phyloP scores from a whole-genome alignment of 306 rosid species.

The Herpetospermum pedunculosum region DNA sequence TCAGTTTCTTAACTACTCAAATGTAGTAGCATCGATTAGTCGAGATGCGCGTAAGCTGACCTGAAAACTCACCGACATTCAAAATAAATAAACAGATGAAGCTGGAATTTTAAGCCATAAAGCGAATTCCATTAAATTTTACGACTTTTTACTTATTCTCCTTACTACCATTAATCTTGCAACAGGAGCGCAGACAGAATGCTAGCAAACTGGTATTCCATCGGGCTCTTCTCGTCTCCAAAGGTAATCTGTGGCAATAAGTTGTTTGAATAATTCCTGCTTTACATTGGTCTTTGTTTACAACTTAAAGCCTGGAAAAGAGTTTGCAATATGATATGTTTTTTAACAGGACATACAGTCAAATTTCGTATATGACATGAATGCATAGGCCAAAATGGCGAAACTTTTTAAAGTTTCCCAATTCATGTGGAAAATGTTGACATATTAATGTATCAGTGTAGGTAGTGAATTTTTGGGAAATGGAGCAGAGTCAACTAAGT shows the following conservation, averaged over 20 bases:
- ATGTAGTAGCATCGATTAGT: neutral
- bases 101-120: neutral
- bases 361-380: neutral
- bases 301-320: neutral
- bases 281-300: neutral
- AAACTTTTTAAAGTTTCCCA: neutral
- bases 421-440: slow-evolving; percentile 5
- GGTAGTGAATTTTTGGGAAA: slow-evolving; percentile 18
- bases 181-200: slow-evolving; percentile 13
- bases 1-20: neutral
- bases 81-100: too few relatives aligned
- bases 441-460: slow-evolving; percentile 15
- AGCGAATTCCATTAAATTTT: neutral
- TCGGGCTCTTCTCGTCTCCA: slow-evolving; percentile 5
- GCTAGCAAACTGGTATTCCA: slow-evolving; percentile 7
- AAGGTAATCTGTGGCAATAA: slow-evolving; percentile 9
- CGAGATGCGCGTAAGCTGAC: neutral
- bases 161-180: neutral
- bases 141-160: neutral
- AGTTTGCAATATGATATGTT: neutral
- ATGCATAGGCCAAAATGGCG: neutral
- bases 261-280: neutral
- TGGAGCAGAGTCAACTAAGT: slow-evolving; percentile 20
- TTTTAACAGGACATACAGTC: neutral
- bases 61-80: neutral